Percentiles rank a stretch among this genome's conserved stretches.
Conservation (phyloP, 192 early-diverging fungal genomes). For the Gamsiella multidivaricata region DNA sequence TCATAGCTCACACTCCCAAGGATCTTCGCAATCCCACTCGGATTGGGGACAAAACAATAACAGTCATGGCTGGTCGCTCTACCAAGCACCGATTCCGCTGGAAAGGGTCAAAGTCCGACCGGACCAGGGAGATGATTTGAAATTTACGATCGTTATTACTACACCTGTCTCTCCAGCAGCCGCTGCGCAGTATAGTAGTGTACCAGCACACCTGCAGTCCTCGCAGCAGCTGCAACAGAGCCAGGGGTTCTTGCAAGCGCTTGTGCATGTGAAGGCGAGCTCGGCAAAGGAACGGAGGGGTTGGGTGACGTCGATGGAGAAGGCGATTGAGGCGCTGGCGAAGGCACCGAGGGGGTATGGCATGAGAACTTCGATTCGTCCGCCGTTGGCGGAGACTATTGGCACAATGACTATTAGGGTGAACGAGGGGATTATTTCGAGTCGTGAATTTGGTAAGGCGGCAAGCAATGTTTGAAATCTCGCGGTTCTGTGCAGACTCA, state of each 20-base stretch:
- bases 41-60: conserved; percentile 8
- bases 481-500: not conserved
- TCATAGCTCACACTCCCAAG: not conserved
- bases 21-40: not conserved
- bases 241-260: not conserved
- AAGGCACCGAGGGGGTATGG: conserved; percentile 35
- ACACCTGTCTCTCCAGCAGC: not conserved
- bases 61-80: conserved; percentile 26
- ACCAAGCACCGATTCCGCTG: conserved; percentile 33
- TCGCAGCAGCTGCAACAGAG: conserved; percentile 2
- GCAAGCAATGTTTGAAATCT: not conserved
- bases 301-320: conserved; percentile 24
- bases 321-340: conserved; percentile 26
- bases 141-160: conserved; percentile 18
- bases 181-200: conserved; percentile 8
- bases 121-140: conserved; percentile 14
- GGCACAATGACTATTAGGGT: conserved; percentile 39
- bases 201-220: conserved; percentile 19
- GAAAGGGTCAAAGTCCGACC: conserved; percentile 18
- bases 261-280: conserved; percentile 23
- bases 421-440: conserved; percentile 24
- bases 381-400: conserved; percentile 30
- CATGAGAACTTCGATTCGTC: conserved; percentile 46
- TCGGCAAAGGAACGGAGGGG: conserved; percentile 20
- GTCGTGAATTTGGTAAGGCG: conserved; percentile 35